A percentile compares a stretch with the other conserved stretches of the same genome.
Evolutionary conservation across 2,329 filamentous ascomycete genomes (phyloP).

Genomic region (Akanthomyces muscarius): DNA sequence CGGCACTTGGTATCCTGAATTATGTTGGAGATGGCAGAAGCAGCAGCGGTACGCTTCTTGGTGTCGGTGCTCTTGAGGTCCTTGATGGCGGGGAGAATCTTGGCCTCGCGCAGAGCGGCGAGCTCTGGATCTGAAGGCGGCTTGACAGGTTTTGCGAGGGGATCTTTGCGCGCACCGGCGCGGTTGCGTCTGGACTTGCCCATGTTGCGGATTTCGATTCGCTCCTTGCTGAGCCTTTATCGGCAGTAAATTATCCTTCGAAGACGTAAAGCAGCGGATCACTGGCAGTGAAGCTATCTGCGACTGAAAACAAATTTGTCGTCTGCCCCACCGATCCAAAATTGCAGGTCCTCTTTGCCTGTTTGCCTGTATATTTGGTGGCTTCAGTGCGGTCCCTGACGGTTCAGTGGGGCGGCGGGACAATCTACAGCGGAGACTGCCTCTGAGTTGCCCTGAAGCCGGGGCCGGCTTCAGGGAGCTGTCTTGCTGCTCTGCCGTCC

Average conservation of each 20-base stretch:
- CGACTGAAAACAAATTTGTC: not conserved
- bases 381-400: not conserved
- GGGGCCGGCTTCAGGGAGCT: not conserved
- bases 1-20: slow-evolving; percentile 59
- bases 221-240: not conserved
- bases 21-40: slow-evolving; percentile 56
- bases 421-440: not conserved
- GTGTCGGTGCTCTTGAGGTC: slow-evolving; percentile 57
- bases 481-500: not conserved
- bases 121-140: slow-evolving; percentile 61
- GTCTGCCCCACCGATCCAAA: slow-evolving; percentile 12
- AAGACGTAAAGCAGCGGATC: not conserved
- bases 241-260: not conserved
- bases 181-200: slow-evolving; percentile 56
- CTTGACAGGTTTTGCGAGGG: slow-evolving; percentile 55
- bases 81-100: slow-evolving; percentile 59
- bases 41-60: slow-evolving; percentile 56
- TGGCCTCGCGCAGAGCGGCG: slow-evolving; percentile 57
- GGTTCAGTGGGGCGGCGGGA: not conserved
- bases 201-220: slow-evolving; percentile 37
- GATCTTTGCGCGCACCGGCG: slow-evolving; percentile 48
- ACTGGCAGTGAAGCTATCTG: not conserved
- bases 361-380: not conserved
- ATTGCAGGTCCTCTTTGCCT: not conserved
- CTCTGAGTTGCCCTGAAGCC: not conserved